Evolutionary conservation across 2,329 filamentous ascomycete genomes (phyloP).

Genomic region (Aureobasidium vineae): DNA sequence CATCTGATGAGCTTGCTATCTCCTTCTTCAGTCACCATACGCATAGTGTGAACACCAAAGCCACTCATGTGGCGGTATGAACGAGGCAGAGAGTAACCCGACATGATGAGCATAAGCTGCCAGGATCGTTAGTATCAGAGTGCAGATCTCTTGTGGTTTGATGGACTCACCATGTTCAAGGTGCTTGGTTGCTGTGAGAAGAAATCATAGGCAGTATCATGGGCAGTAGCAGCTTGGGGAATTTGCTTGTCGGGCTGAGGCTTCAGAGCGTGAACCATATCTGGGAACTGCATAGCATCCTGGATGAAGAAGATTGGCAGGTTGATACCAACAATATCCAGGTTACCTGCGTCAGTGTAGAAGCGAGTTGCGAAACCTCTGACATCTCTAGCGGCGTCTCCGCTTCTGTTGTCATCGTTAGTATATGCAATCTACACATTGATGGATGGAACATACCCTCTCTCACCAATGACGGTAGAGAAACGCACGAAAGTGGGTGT

Average conservation of each 20-base stretch:
- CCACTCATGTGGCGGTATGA: slow-evolving; percentile 50
- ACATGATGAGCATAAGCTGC: slow-evolving; percentile 53
- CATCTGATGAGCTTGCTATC: slow-evolving; percentile 50
- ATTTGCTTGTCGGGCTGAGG: slow-evolving; percentile 38
- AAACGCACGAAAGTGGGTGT: slow-evolving; percentile 67
- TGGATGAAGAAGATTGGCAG: slow-evolving; percentile 72
- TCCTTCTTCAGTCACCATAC: slow-evolving; percentile 42
- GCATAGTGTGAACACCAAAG: slow-evolving; percentile 51
- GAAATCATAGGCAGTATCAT: slow-evolving; percentile 35
- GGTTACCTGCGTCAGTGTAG: slow-evolving; percentile 68
- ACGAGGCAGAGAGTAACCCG: slow-evolving; percentile 48
- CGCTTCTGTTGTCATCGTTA: slow-evolving; percentile 47
- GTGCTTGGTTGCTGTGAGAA: slow-evolving; percentile 43
- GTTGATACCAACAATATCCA: slow-evolving; percentile 66
- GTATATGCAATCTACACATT: background rate
- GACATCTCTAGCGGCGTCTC: slow-evolving; percentile 69
- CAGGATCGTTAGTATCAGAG: background rate
- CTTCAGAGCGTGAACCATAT: slow-evolving; percentile 56
- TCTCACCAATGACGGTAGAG: slow-evolving; percentile 73
- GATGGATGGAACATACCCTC: slow-evolving; percentile 39
- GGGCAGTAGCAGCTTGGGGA: slow-evolving; percentile 33
- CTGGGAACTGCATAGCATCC: slow-evolving; percentile 69
- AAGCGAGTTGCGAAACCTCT: slow-evolving; percentile 72
- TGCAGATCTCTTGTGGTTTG: background rate
- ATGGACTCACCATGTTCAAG: slow-evolving; percentile 41